Conservation (phyloP, 441 rosid species). For the Gossypium aridum region DNA sequence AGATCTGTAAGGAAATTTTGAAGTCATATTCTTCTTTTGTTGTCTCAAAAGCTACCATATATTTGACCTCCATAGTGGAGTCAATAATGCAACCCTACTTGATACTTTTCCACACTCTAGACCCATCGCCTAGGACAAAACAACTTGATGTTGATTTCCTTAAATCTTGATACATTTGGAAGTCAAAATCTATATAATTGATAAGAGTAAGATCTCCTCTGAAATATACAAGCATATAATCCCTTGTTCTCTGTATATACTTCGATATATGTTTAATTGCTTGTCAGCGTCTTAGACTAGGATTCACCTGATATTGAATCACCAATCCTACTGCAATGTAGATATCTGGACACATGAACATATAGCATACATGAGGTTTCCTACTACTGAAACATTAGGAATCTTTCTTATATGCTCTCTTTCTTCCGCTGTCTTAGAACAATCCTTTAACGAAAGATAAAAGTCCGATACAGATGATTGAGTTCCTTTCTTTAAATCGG, state of each 20-base stretch:
- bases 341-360: neutral
- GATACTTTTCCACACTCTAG: neutral
- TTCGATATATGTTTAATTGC: neutral
- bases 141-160: neutral
- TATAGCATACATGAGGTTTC: neutral
- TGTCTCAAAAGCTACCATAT: neutral
- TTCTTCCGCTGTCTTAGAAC: neutral
- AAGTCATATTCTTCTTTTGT: too few species aligned
- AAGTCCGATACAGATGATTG: neutral
- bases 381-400: neutral
- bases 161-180: neutral
- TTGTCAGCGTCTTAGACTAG: neutral
- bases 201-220: neutral
- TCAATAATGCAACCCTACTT: neutral
- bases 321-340: neutral
- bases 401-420: neutral
- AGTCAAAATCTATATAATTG: neutral
- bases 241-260: neutral
- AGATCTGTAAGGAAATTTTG: neutral
- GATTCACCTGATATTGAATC: neutral
- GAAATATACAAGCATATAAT: too few species aligned
- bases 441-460: too few species aligned
- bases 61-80: neutral
- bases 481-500: neutral
- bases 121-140: neutral